phyloP scores from a whole-genome alignment of 805 yeast species.

The Myxozyma neotropica region DNA sequence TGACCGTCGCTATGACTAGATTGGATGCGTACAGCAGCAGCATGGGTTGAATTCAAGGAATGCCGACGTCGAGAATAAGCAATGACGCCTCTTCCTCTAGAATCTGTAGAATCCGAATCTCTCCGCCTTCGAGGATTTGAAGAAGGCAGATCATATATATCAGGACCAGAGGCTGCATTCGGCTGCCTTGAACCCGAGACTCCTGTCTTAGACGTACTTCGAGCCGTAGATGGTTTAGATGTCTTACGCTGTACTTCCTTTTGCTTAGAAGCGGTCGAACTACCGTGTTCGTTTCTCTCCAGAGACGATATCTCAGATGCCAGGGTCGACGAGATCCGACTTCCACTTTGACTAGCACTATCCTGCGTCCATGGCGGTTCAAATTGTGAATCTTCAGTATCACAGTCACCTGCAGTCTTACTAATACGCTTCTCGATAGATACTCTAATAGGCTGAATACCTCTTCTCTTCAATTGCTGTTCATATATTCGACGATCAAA shows the following conservation, averaged over 20 bases:
- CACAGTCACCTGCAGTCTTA: neutral
- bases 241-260: neutral
- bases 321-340: neutral
- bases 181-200: neutral
- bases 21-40: no score
- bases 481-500: conserved; percentile 35
- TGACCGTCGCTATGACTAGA: no score
- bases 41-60: neutral
- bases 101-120: neutral
- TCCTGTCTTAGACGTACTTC: neutral
- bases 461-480: conserved; percentile 27
- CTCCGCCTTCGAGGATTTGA: neutral
- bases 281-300: neutral
- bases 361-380: conserved; percentile 14
- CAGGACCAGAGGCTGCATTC: neutral
- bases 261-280: neutral
- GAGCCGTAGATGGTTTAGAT: neutral
- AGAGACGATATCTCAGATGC: neutral
- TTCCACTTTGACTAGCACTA: neutral
- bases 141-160: neutral
- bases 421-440: conserved; percentile 18
- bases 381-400: conserved; percentile 17
- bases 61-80: neutral
- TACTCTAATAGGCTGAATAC: conserved; percentile 33
- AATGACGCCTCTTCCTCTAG: neutral